These are phyloP conservation scores for Schizophyllum amplum DNA, from an alignment of 1,284 basidiomycete genomes.

Conservation along the genomic window DNA sequence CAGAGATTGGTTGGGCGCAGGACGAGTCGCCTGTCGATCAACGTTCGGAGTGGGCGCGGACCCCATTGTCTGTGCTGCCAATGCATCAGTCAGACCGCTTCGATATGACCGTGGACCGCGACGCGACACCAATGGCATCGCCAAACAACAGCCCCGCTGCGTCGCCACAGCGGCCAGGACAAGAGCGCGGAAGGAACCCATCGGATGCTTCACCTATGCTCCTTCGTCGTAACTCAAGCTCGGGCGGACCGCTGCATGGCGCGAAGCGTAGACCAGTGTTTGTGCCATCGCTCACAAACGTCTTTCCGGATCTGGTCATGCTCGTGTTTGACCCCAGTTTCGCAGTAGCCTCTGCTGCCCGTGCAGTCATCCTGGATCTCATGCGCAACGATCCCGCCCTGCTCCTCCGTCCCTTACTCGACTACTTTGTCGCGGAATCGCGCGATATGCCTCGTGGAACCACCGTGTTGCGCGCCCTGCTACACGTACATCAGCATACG, in stretches of 20 bases:
- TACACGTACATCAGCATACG: constrained; percentile 44
- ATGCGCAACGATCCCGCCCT: constrained; percentile 71
- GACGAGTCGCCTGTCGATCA: constrained; percentile 48
- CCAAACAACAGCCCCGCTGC: constrained; percentile 28
- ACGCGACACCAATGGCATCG: constrained; percentile 23
- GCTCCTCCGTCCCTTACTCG: constrained; percentile 56
- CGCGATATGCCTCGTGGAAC: constrained; percentile 37
- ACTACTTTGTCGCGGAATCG: constrained; percentile 45
- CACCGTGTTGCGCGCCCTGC: constrained; percentile 40
- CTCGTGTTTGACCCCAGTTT: constrained; percentile 50
- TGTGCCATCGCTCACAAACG: constrained; percentile 45
- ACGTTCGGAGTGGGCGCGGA: constrained; percentile 47
- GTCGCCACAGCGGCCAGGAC: constrained; percentile 19
- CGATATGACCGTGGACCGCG: constrained; percentile 23
- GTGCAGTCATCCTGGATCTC: constrained; percentile 51
- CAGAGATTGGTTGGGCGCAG: constrained; percentile 65
- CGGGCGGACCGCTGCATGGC: constrained; percentile 33
- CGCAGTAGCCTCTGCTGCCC: constrained; percentile 46
- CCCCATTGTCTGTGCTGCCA: constrained; percentile 57
- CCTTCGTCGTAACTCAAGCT: constrained; percentile 46
- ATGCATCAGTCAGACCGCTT: constrained; percentile 43
- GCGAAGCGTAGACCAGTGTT: constrained; percentile 57
- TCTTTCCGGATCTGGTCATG: constrained; percentile 44
- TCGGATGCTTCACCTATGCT: constrained; percentile 20
- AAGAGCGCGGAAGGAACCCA: constrained; percentile 13